phyloP scores from a whole-genome alignment of 2,329 filamentous ascomycete genomes.

The Monilinia polystroma region DNA sequence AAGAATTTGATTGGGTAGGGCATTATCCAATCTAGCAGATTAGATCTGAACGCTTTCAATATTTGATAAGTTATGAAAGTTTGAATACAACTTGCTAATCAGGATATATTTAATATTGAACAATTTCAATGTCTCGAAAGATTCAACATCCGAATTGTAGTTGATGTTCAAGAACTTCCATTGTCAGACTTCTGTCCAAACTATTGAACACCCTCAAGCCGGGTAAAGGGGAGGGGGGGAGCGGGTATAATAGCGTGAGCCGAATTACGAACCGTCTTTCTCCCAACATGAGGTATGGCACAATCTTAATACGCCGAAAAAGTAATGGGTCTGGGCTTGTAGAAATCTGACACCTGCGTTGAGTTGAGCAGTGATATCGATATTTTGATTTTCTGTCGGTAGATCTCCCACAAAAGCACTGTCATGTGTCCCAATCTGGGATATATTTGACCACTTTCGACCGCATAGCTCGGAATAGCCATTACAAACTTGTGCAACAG shows the following conservation, averaged over 20 bases:
- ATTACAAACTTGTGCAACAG: constrained; percentile 47
- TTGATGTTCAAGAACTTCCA: no score
- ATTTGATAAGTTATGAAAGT: no score
- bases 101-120: no score
- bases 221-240: not conserved
- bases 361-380: constrained; percentile 59
- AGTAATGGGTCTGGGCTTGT: constrained; percentile 51
- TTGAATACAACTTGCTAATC: no score
- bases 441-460: constrained; percentile 72
- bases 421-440: constrained; percentile 70
- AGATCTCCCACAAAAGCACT: constrained; percentile 43
- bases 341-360: constrained; percentile 64
- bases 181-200: no score
- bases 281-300: constrained; percentile 20
- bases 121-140: no score
- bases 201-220: no score
- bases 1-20: not conserved
- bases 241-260: not conserved
- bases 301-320: constrained; percentile 35
- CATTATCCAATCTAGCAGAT: no score
- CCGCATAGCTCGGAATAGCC: constrained; percentile 73
- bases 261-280: no score
- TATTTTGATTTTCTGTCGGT: constrained; percentile 53
- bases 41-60: no score
- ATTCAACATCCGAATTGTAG: no score